Conservation (phyloP, 305 asterid genomes). For the Fraxinus albicans region DNA sequence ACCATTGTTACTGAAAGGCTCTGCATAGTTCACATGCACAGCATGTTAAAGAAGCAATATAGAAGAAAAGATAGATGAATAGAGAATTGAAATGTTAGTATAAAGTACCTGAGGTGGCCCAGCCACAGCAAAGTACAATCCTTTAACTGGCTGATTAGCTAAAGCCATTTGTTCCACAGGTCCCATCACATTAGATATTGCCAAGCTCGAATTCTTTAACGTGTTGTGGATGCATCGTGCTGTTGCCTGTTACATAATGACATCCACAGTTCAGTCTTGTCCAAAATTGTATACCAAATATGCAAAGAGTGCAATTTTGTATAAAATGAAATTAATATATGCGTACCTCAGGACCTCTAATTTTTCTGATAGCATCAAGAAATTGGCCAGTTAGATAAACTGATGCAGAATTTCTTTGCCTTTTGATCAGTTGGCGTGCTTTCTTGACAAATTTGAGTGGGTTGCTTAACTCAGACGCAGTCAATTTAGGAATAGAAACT, state of each 20-base stretch:
- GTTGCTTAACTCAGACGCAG: neutral
- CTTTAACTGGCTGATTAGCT: slow-evolving; percentile 28
- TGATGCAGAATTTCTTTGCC: slow-evolving; percentile 25
- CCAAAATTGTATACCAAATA: neutral
- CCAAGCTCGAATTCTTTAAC: slow-evolving; percentile 28
- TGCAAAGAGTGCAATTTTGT: neutral
- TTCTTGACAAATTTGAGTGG: slow-evolving; percentile 27
- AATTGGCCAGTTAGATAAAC: slow-evolving; percentile 5
- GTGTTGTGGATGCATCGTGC: slow-evolving; percentile 18
- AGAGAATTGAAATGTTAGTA: neutral
- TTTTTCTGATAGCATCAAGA: slow-evolving; percentile 22
- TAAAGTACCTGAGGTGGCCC: slow-evolving; percentile 25
- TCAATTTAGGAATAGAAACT: slow-evolving; percentile 21
- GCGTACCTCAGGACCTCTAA: slow-evolving; percentile 35
- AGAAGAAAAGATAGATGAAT: neutral
- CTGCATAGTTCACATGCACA: slow-evolving; percentile 13
- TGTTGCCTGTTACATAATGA: slow-evolving; percentile 15
- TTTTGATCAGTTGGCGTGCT: slow-evolving; percentile 23
- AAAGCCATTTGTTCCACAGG: slow-evolving; percentile 30
- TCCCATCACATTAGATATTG: slow-evolving; percentile 31
- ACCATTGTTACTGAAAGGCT: slow-evolving; percentile 28
- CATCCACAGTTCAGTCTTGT: neutral
- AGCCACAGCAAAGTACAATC: slow-evolving; percentile 24
- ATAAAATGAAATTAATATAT: neutral
- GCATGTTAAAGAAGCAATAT: neutral